Evolutionary conservation across 805 yeast genomes (phyloP).

Genomic region (Wickerhamomyces hampshirensis): DNA sequence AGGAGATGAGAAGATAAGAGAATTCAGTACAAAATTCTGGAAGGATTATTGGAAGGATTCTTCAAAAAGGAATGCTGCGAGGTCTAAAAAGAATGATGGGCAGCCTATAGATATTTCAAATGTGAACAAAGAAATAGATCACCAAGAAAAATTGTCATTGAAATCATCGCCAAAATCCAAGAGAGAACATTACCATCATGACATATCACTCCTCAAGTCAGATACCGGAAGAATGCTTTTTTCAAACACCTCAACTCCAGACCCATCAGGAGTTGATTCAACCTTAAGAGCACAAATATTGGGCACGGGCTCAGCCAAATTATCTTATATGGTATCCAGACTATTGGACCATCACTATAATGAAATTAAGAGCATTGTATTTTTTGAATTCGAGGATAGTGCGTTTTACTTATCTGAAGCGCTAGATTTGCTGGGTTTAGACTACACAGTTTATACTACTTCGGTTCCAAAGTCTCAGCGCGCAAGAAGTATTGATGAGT

Average conservation of each 20-base stretch:
- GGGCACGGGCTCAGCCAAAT: constrained; percentile 64
- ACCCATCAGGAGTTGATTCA: constrained; percentile 1
- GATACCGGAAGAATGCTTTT: constrained; percentile 9
- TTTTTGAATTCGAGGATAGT: constrained; percentile 67
- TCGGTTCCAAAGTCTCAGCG: constrained; percentile 47
- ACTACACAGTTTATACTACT: constrained; percentile 61
- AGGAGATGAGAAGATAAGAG: constrained; percentile 29
- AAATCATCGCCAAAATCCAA: constrained; percentile 13
- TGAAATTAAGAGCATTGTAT: constrained; percentile 52
- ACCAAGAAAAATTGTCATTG: constrained; percentile 17
- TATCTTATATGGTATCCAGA: constrained; percentile 54
- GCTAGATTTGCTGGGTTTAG: constrained; percentile 55
- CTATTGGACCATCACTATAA: constrained; percentile 45
- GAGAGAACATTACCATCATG: constrained; percentile 7
- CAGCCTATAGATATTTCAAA: constrained; percentile 27
- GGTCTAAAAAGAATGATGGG: constrained; percentile 34
- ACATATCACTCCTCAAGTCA: constrained; percentile 6
- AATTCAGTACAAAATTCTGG: constrained; percentile 46
- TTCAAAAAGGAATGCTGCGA: constrained; percentile 31
- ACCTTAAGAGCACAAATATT: constrained; percentile 29
- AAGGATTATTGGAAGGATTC: constrained; percentile 43
- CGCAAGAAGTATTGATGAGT: constrained; percentile 46
- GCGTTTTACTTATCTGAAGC: constrained; percentile 66
- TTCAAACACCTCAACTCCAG: constrained; percentile 8
- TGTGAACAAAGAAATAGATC: constrained; percentile 16